Evolutionary conservation across 2,329 filamentous ascomycete species (phyloP), one percentile per base, ranked within the genome.

Genomic region (Sclerotinia minor): DNA sequence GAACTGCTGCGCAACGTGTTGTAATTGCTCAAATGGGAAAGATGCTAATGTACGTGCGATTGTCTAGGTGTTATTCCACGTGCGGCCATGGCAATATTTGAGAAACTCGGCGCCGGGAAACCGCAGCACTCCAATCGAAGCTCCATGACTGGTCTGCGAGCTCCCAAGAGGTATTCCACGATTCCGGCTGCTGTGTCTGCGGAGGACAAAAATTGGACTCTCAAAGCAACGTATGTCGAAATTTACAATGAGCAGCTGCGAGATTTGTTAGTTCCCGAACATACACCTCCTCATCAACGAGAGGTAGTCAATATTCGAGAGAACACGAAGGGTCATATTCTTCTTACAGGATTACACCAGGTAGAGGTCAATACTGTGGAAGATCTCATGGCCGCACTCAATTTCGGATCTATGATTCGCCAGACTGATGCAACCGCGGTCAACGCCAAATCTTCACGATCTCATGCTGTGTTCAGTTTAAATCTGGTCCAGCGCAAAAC

Each of bases 181-280:
- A 59, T 70, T 24, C 69, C 72, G 60, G 44, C 73, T 6, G 68
- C 69, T 64, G 35, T 70, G 44, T 65, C 72, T 26, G 64, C 65
- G 32, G 79, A 76, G 5, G 91, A 95, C 60, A 93, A 90, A 78
- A 91, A 85, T 70, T 99, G 95, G 95, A 90, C 92, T 64, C 82
- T 99, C 75, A 96, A 91, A 78, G 95, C 94, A 15, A 97, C 94
- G 1, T 97, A 97, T 76, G 92, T 97, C 71, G 87, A 98, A 83
- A 99, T 99, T 72, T 99, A 99, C 82, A 98, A 99, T 77, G 95
- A 99, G 79, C 91, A 96, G 76, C 83, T 98, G 41, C 89, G 95
- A 74, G 95, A 99, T 82, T 84, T 99, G 21, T 84, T 99, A 47
- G 81, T 97, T 5, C 87, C 92, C 0, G 94, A 97, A 57, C 80